These are phyloP conservation scores for Carex myosuroides DNA, from an alignment of 176 grass and related monocot genomes.

Conservation along the genomic window DNA sequence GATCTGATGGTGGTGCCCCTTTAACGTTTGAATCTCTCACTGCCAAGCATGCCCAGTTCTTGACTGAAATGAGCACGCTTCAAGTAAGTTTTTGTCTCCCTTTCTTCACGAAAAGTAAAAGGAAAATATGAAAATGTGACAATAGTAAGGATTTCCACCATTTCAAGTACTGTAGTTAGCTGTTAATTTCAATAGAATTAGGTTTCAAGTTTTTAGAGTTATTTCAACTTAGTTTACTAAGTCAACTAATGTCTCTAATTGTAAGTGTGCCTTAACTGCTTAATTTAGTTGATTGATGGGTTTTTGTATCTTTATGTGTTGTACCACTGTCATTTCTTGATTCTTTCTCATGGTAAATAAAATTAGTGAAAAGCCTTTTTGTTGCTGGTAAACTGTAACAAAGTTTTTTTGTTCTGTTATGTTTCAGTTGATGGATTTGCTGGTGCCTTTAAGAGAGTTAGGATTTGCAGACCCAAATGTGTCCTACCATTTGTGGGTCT, in stretches of 20 bases:
- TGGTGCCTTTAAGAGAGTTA: constrained; percentile 83
- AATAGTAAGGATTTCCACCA: background rate
- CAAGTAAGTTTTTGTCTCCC: constrained; percentile 34
- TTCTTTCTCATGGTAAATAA: background rate
- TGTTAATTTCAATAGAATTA: background rate
- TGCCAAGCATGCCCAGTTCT: constrained; percentile 66
- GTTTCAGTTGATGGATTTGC: constrained; percentile 71
- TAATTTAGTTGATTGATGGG: background rate
- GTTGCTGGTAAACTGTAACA: background rate
- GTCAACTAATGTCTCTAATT: background rate
- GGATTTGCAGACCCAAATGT: constrained; percentile 92
- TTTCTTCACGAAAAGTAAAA: background rate
- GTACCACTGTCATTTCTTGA: background rate
- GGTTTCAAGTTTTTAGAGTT: background rate
- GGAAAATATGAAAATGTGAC: background rate
- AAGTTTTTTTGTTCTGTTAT: constrained; percentile 20
- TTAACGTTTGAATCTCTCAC: constrained; percentile 79
- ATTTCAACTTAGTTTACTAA: background rate
- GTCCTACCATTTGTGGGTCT: constrained; percentile 98
- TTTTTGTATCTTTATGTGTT: background rate
- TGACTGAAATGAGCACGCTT: constrained; percentile 86
- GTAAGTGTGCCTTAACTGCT: background rate
- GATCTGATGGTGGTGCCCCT: constrained; percentile 29
- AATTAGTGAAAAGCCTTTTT: background rate
- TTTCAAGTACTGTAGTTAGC: background rate